Base-by-base conservation (phyloP, 148 eudicot species). In the Nyssa sinensis region DNA sequence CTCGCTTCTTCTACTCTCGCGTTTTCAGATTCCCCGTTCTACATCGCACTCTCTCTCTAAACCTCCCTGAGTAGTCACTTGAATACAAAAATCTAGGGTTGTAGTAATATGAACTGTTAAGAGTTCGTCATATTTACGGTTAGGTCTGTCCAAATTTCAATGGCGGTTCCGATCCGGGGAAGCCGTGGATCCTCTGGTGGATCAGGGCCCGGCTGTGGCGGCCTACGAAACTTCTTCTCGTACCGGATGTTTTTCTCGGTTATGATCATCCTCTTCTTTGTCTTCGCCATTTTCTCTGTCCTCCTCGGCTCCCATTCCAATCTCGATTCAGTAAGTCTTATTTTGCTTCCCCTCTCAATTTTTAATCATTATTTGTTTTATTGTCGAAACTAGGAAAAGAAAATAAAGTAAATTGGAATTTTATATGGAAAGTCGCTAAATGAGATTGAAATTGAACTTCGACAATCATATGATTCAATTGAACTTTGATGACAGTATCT, bases 191-290 rank as follows among this genome's bases (percentile, higher is more conserved):
- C 82, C 24, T 58, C n/a, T n/a, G n/a, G n/a, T n/a, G n/a, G n/a
- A n/a, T n/a, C n/a, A n/a, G n/a, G n/a, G n/a, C n/a, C n/a, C n/a
- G n/a, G n/a, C n/a, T n/a, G 69, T 62, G 74, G 71, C 65, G 83
- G 83, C 33, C 59, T 78, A 8, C 84, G 95, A n/a, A 84, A 82
- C 82, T 84, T 93, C 82, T 85, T 91, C 75, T 85, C 91, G 13
- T 88, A 87, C 79, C 84, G 97, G 89, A 87, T 94, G 85, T 91
- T 94, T 69, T 89, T 89, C 12, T 90, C 97, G 25, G 88, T 92
- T 37, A 86, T 91, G 75, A 86, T 94, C 77, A 87, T 92, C 66
- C 87, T 94, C 35, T 85, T 94, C 30, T 91, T 94, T 74, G n/a
- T n/a, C n/a, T 80, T 94, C 39, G 91, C 91, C 64, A 88, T 91